Conservation (phyloP, 2,329 filamentous ascomycete genomes). For the Exophiala oligosperma region DNA sequence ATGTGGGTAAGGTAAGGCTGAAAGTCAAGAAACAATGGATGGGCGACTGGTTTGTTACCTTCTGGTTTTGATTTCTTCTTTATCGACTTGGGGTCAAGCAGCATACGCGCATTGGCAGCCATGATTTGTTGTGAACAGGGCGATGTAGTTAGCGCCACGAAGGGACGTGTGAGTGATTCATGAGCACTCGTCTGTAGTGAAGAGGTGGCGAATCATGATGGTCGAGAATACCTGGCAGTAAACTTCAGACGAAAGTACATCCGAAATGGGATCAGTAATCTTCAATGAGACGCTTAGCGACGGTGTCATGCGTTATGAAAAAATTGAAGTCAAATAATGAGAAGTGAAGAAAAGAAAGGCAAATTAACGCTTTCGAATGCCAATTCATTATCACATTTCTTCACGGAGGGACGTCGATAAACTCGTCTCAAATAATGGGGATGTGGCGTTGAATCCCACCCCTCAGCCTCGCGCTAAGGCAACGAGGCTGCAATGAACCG, state of each 20-base stretch:
- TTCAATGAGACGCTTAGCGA: too few relatives aligned
- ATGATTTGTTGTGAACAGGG: constrained; percentile 27
- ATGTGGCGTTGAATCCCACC: neutral
- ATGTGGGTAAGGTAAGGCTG: neutral
- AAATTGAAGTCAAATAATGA: neutral
- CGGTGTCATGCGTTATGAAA: too few relatives aligned
- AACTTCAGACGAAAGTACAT: neutral
- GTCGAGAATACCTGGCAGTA: neutral
- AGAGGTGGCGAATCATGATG: constrained; percentile 17
- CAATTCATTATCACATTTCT: neutral
- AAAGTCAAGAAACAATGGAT: neutral
- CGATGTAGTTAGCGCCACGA: neutral
- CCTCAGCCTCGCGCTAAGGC: neutral
- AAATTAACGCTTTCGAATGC: neutral
- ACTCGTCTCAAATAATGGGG: neutral
- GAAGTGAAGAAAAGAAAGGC: too few relatives aligned
- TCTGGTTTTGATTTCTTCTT: constrained; percentile 34
- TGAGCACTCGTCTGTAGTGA: constrained; percentile 4
- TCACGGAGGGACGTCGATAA: neutral
- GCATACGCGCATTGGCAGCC: constrained; percentile 43
- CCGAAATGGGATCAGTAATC: neutral
- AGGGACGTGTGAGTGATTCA: neutral
- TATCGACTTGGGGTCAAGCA: constrained; percentile 45
- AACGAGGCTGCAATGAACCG: neutral
- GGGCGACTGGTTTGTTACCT: constrained; percentile 7